Evolutionary conservation across 768 basidiomycete genomes (phyloP).

Genomic region (Leucocoprinus leucothites): DNA sequence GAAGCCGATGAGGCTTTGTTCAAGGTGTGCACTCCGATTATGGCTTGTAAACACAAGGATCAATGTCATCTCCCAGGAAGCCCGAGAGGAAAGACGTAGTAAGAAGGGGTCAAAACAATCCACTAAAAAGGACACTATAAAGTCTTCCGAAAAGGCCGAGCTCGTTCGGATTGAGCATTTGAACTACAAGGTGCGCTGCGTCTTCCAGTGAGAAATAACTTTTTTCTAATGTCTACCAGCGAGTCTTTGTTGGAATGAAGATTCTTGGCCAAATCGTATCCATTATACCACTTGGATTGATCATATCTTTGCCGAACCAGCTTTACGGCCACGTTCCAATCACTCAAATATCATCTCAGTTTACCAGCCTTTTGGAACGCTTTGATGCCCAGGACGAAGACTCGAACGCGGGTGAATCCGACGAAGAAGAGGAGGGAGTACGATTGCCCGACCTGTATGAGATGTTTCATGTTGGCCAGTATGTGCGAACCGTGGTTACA

Average conservation of each 20-base stretch:
- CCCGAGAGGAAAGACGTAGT: conserved; percentile 38
- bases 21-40: conserved; percentile 39
- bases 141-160: conserved; percentile 40
- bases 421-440: conserved; percentile 41
- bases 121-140: conserved; percentile 42
- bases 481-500: conserved; percentile 74
- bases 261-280: conserved; percentile 85
- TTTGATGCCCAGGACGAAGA: conserved; percentile 52
- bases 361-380: conserved; percentile 69
- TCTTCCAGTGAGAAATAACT: conserved; percentile 1
- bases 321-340: conserved; percentile 92
- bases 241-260: conserved; percentile 79
- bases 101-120: conserved; percentile 44
- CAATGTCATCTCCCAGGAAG: conserved; percentile 7
- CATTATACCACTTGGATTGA: conserved; percentile 83
- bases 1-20: conserved; percentile 85
- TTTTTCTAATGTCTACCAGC: conserved; percentile 38
- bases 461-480: conserved; percentile 84
- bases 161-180: conserved; percentile 81
- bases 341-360: conserved; percentile 81
- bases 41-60: neutral
- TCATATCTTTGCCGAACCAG: conserved; percentile 95
- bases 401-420: conserved; percentile 42
- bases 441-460: conserved; percentile 66
- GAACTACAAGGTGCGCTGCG: conserved; percentile 76